Evolutionary conservation across 2,329 filamentous ascomycete species (phyloP), one percentile per base, ranked within the genome.

Genomic region (Eutypella sp.): DNA sequence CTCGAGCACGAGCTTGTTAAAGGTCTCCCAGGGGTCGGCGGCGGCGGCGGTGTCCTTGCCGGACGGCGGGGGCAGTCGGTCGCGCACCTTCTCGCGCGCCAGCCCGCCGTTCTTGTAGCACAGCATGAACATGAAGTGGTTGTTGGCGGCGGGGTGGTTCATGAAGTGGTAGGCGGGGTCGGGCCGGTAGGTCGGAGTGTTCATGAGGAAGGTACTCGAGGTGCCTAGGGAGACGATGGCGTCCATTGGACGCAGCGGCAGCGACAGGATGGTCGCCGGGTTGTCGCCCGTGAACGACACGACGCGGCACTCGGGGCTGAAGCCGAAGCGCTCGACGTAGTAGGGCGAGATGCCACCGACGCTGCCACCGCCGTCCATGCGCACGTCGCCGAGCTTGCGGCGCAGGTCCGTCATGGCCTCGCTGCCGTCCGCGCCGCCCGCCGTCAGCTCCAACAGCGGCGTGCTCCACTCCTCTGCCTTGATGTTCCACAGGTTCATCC

Each of bases 71-170:
- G 89, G 85, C 43, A 97, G 80, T 0, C 80, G 76, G 62, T 99
- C 89, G 45, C 93, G 86, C 51, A 97, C 81, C 58, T 87, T 84
- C 65, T 99, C 93, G 38, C 93, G 86, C 2, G 93, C 92, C 1
- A 97, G 81, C 2, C 90, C 90, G 56, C 93, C 93, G 69, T 99
- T 99, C 71, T 97, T 97, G 75, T 97, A 99, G 76, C 93, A 99
- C 29, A 99, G 82, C 93, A 99, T 99, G 70, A 99, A 97, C 93
- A 99, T 97, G 78, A 95, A 96, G 49, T 96, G 79, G 1, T 87
- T 89, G 0, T 84, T 73, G 1, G 89, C 95, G 38, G 90, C 93
- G 2, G 93, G 93, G 67, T 97, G 91, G 72, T 96, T 96, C 80
- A 97, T 95, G 75, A 97, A 96, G 72, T 99, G 93, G 62, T 96